Evolutionary conservation across 2,329 filamentous ascomycete genomes (phyloP).

Genomic region (Elsinoe perseae): DNA sequence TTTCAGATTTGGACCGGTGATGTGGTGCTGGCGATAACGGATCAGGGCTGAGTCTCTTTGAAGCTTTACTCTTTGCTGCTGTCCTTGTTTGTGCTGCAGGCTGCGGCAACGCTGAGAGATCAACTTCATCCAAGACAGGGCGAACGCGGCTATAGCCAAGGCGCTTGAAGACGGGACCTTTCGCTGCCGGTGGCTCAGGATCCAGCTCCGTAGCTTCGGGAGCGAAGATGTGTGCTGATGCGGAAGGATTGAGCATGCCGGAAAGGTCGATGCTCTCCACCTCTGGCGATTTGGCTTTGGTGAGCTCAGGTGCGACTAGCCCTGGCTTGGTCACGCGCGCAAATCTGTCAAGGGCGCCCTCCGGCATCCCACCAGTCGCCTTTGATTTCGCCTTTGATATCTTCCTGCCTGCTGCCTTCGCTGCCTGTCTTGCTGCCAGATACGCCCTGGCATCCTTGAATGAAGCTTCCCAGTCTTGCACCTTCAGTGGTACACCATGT

Average conservation of each 20-base stretch:
- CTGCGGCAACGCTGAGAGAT: slow-evolving; percentile 1
- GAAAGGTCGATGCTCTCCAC: slow-evolving; percentile 15
- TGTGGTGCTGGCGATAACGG: background rate
- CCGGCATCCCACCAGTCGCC: slow-evolving; percentile 18
- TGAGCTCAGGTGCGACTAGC: background rate
- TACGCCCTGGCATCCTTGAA: slow-evolving; percentile 25
- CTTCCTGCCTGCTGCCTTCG: slow-evolving; percentile 14
- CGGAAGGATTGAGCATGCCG: slow-evolving; percentile 5
- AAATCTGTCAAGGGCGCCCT: slow-evolving; percentile 20
- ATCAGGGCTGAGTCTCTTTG: slow-evolving; percentile 13
- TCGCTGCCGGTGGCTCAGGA: background rate
- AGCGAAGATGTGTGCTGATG: background rate
- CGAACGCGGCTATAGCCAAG: background rate
- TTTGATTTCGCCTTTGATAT: slow-evolving; percentile 18
- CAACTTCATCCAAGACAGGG: slow-evolving; percentile 1
- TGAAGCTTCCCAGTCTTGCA: slow-evolving; percentile 57
- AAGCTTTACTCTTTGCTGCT: background rate
- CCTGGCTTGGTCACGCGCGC: slow-evolving; percentile 19
- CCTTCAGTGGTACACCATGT: slow-evolving; percentile 56
- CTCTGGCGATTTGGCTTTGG: slow-evolving; percentile 1
- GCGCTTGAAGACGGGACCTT: background rate
- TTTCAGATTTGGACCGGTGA: slow-evolving; percentile 14
- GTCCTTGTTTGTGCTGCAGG: background rate
- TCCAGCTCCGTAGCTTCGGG: background rate
- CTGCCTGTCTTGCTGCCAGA: slow-evolving; percentile 25